Conservation (phyloP, 176 grass and related monocot genomes). For the Cocos nucifera region DNA sequence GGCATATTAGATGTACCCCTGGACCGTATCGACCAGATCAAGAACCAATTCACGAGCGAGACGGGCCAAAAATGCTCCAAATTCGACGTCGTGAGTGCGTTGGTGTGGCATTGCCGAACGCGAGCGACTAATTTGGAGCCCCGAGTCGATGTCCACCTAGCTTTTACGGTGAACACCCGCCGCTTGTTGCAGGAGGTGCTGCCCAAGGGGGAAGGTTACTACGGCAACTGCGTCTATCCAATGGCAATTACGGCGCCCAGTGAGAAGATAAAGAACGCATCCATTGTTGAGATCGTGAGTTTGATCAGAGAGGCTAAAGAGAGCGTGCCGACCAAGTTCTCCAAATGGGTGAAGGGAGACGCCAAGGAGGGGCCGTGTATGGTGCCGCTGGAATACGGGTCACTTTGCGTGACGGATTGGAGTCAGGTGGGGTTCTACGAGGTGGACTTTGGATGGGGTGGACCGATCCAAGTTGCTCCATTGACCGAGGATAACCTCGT, state of each 20-base stretch:
- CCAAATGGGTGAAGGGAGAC: neutral
- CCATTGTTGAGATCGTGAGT: conserved; percentile 40
- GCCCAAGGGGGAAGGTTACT: conserved; percentile 24
- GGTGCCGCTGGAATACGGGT: neutral
- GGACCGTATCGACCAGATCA: conserved; percentile 35
- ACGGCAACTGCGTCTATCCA: conserved; percentile 67
- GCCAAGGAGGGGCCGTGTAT: neutral
- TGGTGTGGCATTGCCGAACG: conserved; percentile 55
- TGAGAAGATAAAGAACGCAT: conserved; percentile 15
- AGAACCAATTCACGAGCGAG: conserved; percentile 38
- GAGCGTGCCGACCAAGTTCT: conserved; percentile 27
- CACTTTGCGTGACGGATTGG: conserved; percentile 3
- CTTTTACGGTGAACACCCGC: conserved; percentile 50
- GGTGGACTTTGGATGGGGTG: conserved; percentile 15
- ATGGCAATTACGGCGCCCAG: conserved; percentile 26
- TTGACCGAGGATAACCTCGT: neutral
- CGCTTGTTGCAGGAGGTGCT: conserved; percentile 41
- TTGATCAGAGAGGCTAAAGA: conserved; percentile 53
- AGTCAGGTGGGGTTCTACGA: conserved; percentile 1
- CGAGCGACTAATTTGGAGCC: conserved; percentile 34
- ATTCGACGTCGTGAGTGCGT: conserved; percentile 48
- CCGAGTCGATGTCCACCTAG: conserved; percentile 28
- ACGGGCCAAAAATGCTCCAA: conserved; percentile 60
- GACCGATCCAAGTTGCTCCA: neutral
- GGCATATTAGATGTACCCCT: conserved; percentile 39